Evolutionary conservation across 306 rosid genomes (phyloP), one percentile per base, ranked within the genome.

Genomic region (Astragalus membranaceus): DNA sequence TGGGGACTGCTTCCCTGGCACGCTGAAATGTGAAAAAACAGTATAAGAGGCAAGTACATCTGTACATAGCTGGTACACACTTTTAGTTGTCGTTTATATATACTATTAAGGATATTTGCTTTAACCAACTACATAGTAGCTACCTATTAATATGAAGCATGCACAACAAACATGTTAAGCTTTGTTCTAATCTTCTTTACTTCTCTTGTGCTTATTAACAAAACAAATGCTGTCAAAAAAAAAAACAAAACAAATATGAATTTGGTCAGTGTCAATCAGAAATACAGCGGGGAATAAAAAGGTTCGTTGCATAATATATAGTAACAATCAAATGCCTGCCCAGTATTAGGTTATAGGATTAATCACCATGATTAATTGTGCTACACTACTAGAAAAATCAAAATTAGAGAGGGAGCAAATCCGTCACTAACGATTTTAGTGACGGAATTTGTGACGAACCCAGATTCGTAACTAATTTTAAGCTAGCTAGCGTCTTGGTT

Each of bases 401-500:
- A n/a, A n/a, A n/a, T n/a, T n/a, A n/a, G n/a, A n/a, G n/a, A n/a
- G n/a, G n/a, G n/a, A n/a, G n/a, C n/a, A n/a, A n/a, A n/a, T n/a
- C n/a, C n/a, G n/a, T n/a, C n/a, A n/a, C n/a, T n/a, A n/a, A n/a
- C n/a, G n/a, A n/a, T n/a, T n/a, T n/a, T n/a, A n/a, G n/a, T n/a
- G n/a, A n/a, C n/a, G n/a, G n/a, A n/a, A n/a, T n/a, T n/a, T n/a
- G n/a, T n/a, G n/a, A n/a, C n/a, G n/a, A n/a, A n/a, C n/a, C n/a
- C n/a, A n/a, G n/a, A n/a, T n/a, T n/a, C n/a, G n/a, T n/a, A 53
- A 46, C 32, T 30, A 48, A 49, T 20, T 20, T 20, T 20, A 20
- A 20, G 23, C 23, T 20, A 20, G 64, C 58, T 51, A 78, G 54
- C 37, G 54, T 73, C 75, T 74, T 78, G 69, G 73, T 78, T 82